These are phyloP conservation scores for Plasmodium gonderi DNA, from an alignment of 169 alveolate genomes.

Conservation along the genomic window DNA sequence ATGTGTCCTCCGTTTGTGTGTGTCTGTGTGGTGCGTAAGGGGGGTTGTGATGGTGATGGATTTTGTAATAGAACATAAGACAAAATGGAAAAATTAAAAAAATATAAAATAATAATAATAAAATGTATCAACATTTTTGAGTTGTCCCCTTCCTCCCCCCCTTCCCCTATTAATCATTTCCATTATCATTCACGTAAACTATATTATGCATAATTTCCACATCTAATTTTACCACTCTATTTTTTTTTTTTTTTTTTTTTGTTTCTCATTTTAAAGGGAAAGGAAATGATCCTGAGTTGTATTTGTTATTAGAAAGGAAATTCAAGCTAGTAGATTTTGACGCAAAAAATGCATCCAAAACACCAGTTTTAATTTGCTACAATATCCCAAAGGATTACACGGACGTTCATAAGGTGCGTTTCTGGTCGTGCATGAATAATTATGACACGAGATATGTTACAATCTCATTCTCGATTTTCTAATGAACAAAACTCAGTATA, in stretches of 20 bases:
- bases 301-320: constrained; percentile 72
- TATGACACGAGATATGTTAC: background rate
- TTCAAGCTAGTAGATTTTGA: constrained; percentile 76
- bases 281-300: constrained; percentile 40
- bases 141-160: background rate
- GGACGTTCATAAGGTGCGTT: constrained; percentile 76
- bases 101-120: too few species aligned
- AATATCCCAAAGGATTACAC: constrained; percentile 79
- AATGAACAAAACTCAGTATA: too few species aligned
- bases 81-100: too few species aligned
- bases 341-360: constrained; percentile 76
- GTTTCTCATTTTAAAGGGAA: background rate
- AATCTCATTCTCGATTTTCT: background rate
- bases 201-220: too few species aligned
- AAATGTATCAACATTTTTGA: too few species aligned
- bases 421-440: background rate
- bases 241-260: constrained; percentile 9
- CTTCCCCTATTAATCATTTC: background rate
- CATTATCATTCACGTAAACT: too few species aligned
- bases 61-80: too few species aligned
- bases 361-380: constrained; percentile 82
- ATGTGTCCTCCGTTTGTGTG: too few species aligned
- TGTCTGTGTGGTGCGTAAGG: too few species aligned
- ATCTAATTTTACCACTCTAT: too few species aligned
- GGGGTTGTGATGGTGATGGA: too few species aligned